Base-by-base conservation (phyloP, 257 asterid species). In the Fraxinus pennsylvanica region DNA sequence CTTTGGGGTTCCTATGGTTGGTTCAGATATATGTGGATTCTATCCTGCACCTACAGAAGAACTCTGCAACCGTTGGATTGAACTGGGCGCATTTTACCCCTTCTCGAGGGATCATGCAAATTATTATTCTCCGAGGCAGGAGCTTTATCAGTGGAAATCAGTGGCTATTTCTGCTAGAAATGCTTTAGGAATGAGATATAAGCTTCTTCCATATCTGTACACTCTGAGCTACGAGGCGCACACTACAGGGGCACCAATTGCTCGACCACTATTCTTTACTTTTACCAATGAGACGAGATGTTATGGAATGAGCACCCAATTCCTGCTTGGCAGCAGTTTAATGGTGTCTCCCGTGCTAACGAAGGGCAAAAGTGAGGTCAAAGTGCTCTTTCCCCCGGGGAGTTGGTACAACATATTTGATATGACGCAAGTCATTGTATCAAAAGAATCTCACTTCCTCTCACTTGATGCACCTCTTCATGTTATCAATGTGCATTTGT, bases 11-110 rank as follows among this genome's bases (percentile, higher is more conserved):
- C 98, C 99, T 0, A 96, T 96, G 99, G 99, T 96, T 9, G 99
- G 99, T 33, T 88, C 99, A 4, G 99, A 96, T 76, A 96, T 96
- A 61, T 96, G 97, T 79, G 98, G 99, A 33, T 96, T 96, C 79
- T 96, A 93, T 82, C 97, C 97, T 0, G 89, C 92, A 1, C 97
- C 97, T 1, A 88, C 93, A 0, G 97, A 96, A 73, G 99, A 93
- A 85, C 94, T 96, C 5, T 96, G 97, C 88, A 96, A 96, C 86
- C 94, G 98, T 41, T 96, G 98, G 99, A 96, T 96, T 61, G 96
- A 96, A 76, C 65, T 93, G 1, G 99, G 98, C 0, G 99, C 99
- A 0, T 96, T 96, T 81, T 93, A 93, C 80, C 98, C 99, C 0
- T 96, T 93, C 73, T 93, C 98, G 6, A 88, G 99, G 73, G 98